Conservation (phyloP, 2,329 filamentous ascomycete species). For the Colletotrichum sp. region DNA sequence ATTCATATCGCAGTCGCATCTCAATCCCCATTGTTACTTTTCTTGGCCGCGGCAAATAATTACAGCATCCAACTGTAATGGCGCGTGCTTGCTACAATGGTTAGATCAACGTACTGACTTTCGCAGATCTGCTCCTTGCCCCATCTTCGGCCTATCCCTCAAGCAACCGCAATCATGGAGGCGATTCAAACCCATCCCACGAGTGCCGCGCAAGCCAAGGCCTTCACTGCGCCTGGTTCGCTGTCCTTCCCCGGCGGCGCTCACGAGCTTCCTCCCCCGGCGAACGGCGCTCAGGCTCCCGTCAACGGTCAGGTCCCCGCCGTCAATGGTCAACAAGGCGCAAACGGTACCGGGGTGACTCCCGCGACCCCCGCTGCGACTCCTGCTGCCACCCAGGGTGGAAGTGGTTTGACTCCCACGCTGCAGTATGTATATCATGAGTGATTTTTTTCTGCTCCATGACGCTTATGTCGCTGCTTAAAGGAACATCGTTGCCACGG, state of each 20-base stretch:
- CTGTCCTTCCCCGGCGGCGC: slow-evolving; percentile 89
- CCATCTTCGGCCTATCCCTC: neutral
- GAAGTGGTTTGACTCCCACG: slow-evolving; percentile 89
- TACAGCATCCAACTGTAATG: neutral
- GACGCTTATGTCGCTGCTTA: slow-evolving; percentile 57
- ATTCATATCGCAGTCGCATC: neutral
- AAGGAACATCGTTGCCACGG: slow-evolving; percentile 99
- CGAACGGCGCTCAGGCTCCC: slow-evolving; percentile 65
- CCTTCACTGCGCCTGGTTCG: slow-evolving; percentile 90
- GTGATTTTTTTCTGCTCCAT: slow-evolving; percentile 37
- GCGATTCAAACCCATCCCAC: slow-evolving; percentile 89
- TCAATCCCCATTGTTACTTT: neutral
- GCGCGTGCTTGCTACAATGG: slow-evolving; percentile 30
- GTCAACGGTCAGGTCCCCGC: slow-evolving; percentile 48
- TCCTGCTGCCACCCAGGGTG: slow-evolving; percentile 80
- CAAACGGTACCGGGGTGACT: slow-evolving; percentile 79
- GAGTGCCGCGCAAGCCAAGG: slow-evolving; percentile 92
- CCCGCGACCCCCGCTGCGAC: slow-evolving; percentile 92
- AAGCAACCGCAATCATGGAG: slow-evolving; percentile 69
- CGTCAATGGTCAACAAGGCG: slow-evolving; percentile 59
- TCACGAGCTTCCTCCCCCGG: slow-evolving; percentile 80
- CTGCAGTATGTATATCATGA: slow-evolving; percentile 85
- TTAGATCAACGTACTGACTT: neutral
- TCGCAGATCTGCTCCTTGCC: slow-evolving; percentile 31
- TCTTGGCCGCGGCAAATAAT: neutral